Evolutionary conservation across 2,329 filamentous ascomycete species (phyloP).

Genomic region (Claviceps cyperi): DNA sequence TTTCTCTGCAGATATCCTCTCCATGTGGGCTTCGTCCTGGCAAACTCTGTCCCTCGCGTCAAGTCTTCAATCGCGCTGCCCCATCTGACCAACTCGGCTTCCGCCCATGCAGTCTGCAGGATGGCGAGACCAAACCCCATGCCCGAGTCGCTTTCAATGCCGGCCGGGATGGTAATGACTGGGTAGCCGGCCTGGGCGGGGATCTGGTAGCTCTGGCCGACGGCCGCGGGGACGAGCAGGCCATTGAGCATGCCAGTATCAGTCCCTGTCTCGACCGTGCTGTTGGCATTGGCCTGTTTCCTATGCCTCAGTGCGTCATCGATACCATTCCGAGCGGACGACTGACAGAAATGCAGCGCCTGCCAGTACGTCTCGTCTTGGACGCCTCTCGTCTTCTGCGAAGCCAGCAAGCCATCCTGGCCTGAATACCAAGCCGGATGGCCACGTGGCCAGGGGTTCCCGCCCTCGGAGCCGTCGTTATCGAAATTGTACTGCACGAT

Average conservation of each 20-base stretch:
- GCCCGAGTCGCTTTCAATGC: constrained; percentile 35
- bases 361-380: constrained; percentile 52
- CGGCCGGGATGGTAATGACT: constrained; percentile 53
- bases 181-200: constrained; percentile 66
- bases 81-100: constrained; percentile 42
- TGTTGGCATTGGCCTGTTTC: constrained; percentile 6
- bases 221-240: constrained; percentile 53
- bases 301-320: constrained; percentile 43
- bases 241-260: constrained; percentile 32
- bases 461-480: constrained; percentile 54
- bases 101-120: constrained; percentile 45
- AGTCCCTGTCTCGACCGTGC: constrained; percentile 19
- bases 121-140: constrained; percentile 49
- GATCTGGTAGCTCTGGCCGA: constrained; percentile 53
- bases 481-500: constrained; percentile 50
- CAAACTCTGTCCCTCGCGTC: constrained; percentile 26
- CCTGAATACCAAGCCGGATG: constrained; percentile 53
- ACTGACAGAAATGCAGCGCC: constrained; percentile 47
- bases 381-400: constrained; percentile 43
- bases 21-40: constrained; percentile 37
- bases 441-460: constrained; percentile 36
- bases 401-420: constrained; percentile 56
- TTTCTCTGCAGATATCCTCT: constrained; percentile 33
- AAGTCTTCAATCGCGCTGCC: constrained; percentile 50
- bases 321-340: constrained; percentile 50